phyloP scores from a whole-genome alignment of 2,329 filamentous ascomycete species.

The Trichoderma citrinoviride region DNA sequence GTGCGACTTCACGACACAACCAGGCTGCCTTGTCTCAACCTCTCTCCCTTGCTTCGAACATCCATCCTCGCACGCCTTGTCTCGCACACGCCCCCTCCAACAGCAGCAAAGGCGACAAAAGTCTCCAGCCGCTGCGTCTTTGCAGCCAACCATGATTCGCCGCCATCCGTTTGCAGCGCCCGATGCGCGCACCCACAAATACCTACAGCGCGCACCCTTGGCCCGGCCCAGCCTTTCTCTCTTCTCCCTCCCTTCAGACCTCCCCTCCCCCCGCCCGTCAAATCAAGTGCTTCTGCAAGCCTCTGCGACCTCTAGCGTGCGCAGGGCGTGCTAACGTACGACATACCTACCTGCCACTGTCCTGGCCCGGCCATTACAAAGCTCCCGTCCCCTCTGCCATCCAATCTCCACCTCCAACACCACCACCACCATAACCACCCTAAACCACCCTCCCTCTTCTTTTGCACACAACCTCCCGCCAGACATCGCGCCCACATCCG shows the following conservation, averaged over 20 bases:
- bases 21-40: neutral
- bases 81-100: constrained; percentile 6
- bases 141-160: constrained; percentile 36
- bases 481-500: constrained; percentile 25
- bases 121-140: constrained; percentile 29
- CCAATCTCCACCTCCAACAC: constrained; percentile 27
- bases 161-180: constrained; percentile 32
- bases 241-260: constrained; percentile 16
- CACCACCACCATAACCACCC: constrained; percentile 25
- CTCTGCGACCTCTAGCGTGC: constrained; percentile 19
- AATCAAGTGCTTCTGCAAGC: constrained; percentile 3
- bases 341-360: constrained; percentile 22
- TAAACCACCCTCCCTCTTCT: constrained; percentile 21
- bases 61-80: neutral
- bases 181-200: constrained; percentile 31
- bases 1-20: neutral
- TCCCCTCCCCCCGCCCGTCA: constrained; percentile 16
- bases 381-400: constrained; percentile 23
- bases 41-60: neutral
- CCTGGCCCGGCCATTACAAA: constrained; percentile 21
- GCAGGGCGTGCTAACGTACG: constrained; percentile 21
- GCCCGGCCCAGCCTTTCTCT: neutral
- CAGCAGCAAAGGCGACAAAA: neutral
- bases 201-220: neutral
- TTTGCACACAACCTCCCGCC: constrained; percentile 23